Base-by-base conservation (phyloP, 1,284 basidiomycete genomes). In the Ganoderma resinaceum region DNA sequence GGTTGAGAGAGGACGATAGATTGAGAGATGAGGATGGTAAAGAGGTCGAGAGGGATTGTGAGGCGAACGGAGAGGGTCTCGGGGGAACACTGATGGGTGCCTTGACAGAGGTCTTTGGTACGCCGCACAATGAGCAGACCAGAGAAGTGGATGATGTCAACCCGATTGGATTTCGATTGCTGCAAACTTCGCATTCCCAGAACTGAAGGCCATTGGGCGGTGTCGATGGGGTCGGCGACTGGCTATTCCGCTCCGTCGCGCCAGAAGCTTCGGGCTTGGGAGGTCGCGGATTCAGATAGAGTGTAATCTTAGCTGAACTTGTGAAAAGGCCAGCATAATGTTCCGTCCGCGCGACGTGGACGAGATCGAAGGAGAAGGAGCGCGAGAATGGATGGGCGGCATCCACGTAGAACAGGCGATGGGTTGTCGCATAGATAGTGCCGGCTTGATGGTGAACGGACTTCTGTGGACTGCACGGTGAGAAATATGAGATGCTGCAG, bases 291-390 rank as follows among this genome's bases (percentile, higher is more conserved):
- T 79, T 76, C 37, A 97, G 84, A 71, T 91, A 85, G 2, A 98
- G 82, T 0, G 96, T 97, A 70, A 98, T 87, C 81, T 99, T 99
- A 4, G 97, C 78, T 0, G 93, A 95, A 29, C 94, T 96, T 66
- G 90, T 94, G 83, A 99, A 93, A 70, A 99, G 91, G 3, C 97
- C 97, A 2, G 92, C 91, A 78, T 98, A 99, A 80, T 94, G 89
- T 74, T 98, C 95, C 3, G 95, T 97, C 75, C 93, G 91, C 1
- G 83, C 82, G 63, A 99, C 85, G 69, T 83, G 82, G 0, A 85
- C 82, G 9, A 98, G 86, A 72, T 91, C 88, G 70, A 94, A 80
- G 31, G 83, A 80, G 76, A 93, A 91, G 1, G 90, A 91, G 43
- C 83, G 80, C 0, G 79, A 79, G 29, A 78, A 79, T 33, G 87